phyloP scores from a whole-genome alignment of 306 rosid species.

The Carpinus viminea region DNA sequence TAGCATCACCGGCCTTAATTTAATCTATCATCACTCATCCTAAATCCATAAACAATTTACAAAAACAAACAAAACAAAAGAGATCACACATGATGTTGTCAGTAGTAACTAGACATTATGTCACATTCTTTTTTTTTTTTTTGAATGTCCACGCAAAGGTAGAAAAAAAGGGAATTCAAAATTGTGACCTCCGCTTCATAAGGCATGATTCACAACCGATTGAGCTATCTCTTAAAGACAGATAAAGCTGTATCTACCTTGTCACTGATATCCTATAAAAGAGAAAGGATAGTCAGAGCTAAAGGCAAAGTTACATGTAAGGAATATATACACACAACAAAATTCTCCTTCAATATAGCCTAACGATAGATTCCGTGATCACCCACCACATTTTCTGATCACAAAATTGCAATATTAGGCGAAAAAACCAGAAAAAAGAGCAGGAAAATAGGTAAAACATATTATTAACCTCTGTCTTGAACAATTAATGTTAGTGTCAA shows the following conservation, averaged over 20 bases:
- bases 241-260: not conserved
- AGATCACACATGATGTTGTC: not conserved
- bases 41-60: not conserved
- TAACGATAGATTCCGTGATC: constrained; percentile 30
- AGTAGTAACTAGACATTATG: not conserved
- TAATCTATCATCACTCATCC: not conserved
- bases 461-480: too few relatives aligned
- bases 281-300: constrained; percentile 21
- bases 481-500: too few relatives aligned
- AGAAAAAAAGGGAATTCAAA: too few relatives aligned
- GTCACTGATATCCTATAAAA: constrained; percentile 16
- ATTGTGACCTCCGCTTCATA: too few relatives aligned
- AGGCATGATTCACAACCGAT: too few relatives aligned
- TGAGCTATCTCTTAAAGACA: too few relatives aligned
- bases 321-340: not conserved
- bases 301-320: constrained; percentile 18
- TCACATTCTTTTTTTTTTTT: too few relatives aligned
- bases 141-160: too few relatives aligned
- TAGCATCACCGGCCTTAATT: not conserved
- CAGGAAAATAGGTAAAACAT: too few relatives aligned
- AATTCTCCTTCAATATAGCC: constrained; percentile 11
- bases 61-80: not conserved
- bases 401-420: constrained; percentile 6
- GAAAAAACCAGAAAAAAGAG: not conserved
- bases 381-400: not conserved